Percentiles rank a stretch among this genome's conserved stretches.
Evolutionary conservation across 179 eudicot genomes (phyloP).

Genomic region (Silene noctiflora): DNA sequence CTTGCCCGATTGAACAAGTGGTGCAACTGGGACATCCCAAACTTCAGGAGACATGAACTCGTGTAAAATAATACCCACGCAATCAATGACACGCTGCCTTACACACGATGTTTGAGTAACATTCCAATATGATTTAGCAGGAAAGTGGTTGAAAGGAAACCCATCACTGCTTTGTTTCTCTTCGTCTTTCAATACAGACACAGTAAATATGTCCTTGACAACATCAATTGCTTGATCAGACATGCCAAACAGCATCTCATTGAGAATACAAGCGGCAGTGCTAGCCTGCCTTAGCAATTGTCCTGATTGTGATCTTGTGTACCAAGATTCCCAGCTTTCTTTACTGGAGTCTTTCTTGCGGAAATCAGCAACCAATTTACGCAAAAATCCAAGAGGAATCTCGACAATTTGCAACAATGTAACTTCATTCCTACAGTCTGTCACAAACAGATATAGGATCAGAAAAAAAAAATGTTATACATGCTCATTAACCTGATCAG

Average conservation of each 20-base stretch:
- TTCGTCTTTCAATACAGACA: constrained; percentile 25
- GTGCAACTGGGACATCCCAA: constrained; percentile 76
- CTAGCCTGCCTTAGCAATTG: constrained; percentile 75
- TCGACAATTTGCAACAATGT: constrained; percentile 58
- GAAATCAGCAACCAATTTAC: constrained; percentile 62
- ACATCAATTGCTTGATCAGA: constrained; percentile 54
- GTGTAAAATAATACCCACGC: constrained; percentile 70
- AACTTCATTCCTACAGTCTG: constrained; percentile 57
- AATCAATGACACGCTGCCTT: constrained; percentile 54
- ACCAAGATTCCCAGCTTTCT: constrained; percentile 91
- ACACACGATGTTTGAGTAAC: constrained; percentile 29
- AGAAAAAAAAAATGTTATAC: neutral
- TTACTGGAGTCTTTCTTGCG: constrained; percentile 52
- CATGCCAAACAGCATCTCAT: constrained; percentile 86
- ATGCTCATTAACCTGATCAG: constrained; percentile 9
- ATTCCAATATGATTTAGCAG: constrained; percentile 45
- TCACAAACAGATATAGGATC: constrained; percentile 22
- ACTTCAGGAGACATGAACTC: constrained; percentile 75
- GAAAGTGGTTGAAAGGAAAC: constrained; percentile 16
- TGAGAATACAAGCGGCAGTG: constrained; percentile 75
- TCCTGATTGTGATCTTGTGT: constrained; percentile 64
- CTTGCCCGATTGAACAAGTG: constrained; percentile 41
- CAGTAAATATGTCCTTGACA: constrained; percentile 45
- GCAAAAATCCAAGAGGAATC: constrained; percentile 71
- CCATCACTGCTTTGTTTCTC: constrained; percentile 27